phyloP scores from a whole-genome alignment of 495 filamentous ascomycete species.

The Penicillium subrubescens region DNA sequence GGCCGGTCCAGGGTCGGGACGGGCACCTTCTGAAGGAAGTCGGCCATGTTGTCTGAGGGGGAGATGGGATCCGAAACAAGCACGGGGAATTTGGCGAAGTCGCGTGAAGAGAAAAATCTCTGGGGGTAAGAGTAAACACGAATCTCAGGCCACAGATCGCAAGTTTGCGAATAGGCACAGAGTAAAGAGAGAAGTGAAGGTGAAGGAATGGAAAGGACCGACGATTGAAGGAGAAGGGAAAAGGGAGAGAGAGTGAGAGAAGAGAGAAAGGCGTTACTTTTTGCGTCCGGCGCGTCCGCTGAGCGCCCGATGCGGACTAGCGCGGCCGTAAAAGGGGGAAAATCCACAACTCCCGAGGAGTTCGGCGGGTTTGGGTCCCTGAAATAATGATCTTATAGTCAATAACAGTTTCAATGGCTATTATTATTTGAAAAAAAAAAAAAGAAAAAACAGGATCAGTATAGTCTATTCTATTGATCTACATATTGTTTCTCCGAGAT shows the following conservation, averaged over 20 bases:
- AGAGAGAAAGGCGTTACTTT: conserved; percentile 18
- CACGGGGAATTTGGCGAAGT: background rate
- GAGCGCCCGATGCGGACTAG: conserved; percentile 33
- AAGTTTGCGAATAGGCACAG: conserved; percentile 4
- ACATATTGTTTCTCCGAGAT: background rate
- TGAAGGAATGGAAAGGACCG: conserved; percentile 30
- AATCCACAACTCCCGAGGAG: conserved; percentile 15
- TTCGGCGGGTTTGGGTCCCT: conserved; percentile 14
- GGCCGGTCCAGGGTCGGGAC: conserved; percentile 84
- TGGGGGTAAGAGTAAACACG: background rate
- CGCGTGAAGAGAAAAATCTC: background rate
- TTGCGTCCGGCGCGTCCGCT: conserved; percentile 39
- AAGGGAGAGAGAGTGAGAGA: conserved; percentile 22
- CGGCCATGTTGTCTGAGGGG: conserved; percentile 35
- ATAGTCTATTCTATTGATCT: background rate
- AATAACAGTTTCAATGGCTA: background rate
- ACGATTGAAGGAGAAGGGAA: conserved; percentile 23
- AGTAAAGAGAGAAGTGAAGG: conserved; percentile 10
- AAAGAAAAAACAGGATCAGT: background rate
- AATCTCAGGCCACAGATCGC: background rate
- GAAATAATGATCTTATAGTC: background rate
- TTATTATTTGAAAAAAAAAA: too few species aligned
- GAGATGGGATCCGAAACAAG: background rate
- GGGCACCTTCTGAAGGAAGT: conserved; percentile 66
- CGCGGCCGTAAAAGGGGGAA: conserved; percentile 35